Percentiles rank a stretch among this genome's conserved stretches.
phyloP scores from a whole-genome alignment of 306 rosid genomes.

The Quillaja saponaria region DNA sequence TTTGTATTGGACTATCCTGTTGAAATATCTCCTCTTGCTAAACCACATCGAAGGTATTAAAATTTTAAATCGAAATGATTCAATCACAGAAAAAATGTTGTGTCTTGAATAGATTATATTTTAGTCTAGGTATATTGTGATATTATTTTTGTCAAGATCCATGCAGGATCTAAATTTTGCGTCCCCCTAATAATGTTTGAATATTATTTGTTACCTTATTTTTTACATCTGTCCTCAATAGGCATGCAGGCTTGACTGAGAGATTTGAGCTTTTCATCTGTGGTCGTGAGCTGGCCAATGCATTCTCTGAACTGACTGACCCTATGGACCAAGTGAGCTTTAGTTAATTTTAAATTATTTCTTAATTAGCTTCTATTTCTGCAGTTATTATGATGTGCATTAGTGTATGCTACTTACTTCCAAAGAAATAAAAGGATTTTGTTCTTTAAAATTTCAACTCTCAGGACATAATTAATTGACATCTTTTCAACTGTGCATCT shows the following conservation, averaged over 20 bases:
- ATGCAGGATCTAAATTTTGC: background rate
- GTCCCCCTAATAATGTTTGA: conserved; percentile 2
- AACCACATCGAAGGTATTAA: conserved; percentile 87
- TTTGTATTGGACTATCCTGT: conserved; percentile 96
- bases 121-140: conserved; percentile 5
- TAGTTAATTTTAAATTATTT: background rate
- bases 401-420: too few species aligned
- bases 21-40: conserved; percentile 96
- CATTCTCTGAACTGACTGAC: conserved; percentile 96
- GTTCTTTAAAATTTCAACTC: too few species aligned
- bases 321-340: conserved; percentile 89
- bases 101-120: conserved; percentile 21
- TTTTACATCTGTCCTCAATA: too few species aligned
- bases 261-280: conserved; percentile 94
- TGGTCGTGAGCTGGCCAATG: conserved; percentile 97
- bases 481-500: too few species aligned
- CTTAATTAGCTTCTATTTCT: background rate
- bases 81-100: conserved; percentile 26
- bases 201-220: too few species aligned
- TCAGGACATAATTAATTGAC: too few species aligned
- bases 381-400: too few species aligned
- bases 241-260: conserved; percentile 71
- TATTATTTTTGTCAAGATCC: conserved; percentile 16
- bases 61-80: conserved; percentile 5
- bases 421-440: too few species aligned